Evolutionary conservation across 2,329 filamentous ascomycete species (phyloP).

Genomic region (Fusarium sp.): DNA sequence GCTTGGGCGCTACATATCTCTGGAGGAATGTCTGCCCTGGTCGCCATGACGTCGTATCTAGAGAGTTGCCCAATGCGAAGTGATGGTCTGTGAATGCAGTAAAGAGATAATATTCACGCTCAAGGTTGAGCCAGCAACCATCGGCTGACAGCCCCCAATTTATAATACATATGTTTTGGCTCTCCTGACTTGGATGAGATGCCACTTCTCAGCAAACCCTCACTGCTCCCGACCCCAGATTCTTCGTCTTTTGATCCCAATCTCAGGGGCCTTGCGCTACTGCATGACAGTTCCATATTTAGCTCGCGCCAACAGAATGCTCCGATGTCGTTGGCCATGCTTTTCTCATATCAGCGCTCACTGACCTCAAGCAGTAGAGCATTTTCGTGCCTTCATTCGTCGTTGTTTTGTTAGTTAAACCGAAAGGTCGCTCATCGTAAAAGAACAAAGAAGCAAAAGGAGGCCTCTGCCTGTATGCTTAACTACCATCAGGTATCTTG

Average conservation of each 20-base stretch:
- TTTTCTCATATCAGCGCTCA: slow-evolving; percentile 6
- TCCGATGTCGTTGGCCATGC: slow-evolving; percentile 5
- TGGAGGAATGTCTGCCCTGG: slow-evolving; percentile 11
- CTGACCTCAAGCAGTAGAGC: not conserved
- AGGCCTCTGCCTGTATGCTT: not conserved
- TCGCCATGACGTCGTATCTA: slow-evolving; percentile 24
- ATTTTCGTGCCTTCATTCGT: not conserved
- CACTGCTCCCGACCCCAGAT: slow-evolving; percentile 10
- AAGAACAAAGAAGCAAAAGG: not conserved
- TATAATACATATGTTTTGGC: not conserved
- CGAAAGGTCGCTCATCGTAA: not conserved
- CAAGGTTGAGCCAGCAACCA: not conserved
- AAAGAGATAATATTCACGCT: not conserved
- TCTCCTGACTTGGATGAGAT: not conserved
- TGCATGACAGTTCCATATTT: slow-evolving; percentile 36
- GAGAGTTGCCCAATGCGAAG: slow-evolving; percentile 6
- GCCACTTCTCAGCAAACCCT: not conserved
- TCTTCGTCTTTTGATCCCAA: slow-evolving; percentile 6
- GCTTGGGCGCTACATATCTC: slow-evolving; percentile 2
- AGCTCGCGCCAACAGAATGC: slow-evolving; percentile 25
- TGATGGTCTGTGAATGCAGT: not conserved
- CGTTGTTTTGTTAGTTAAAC: not conserved
- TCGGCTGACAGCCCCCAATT: not conserved
- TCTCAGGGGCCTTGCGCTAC: slow-evolving; percentile 26
- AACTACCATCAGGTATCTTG: not conserved